Evolutionary conservation across 139 green algal species (phyloP), one percentile per base, ranked within the genome.

Genomic region (Coccomyxa sp.): DNA sequence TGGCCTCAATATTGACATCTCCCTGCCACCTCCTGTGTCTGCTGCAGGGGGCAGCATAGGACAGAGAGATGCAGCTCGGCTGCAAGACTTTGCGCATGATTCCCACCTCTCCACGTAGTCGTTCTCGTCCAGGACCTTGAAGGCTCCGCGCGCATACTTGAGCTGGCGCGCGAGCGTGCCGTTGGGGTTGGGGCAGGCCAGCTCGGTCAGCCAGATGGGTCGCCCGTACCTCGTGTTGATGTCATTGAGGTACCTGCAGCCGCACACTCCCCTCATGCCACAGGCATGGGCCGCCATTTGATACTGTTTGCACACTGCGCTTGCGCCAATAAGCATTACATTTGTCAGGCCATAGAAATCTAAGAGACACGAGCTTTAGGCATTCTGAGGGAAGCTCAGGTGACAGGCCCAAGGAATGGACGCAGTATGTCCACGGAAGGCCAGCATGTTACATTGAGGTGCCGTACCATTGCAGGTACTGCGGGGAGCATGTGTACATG

Each of bases 401-500:
- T n/a, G n/a, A n/a, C n/a, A n/a, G n/a, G n/a, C n/a, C n/a, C n/a
- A n/a, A n/a, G n/a, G n/a, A n/a, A n/a, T n/a, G n/a, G n/a, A n/a
- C n/a, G n/a, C n/a, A n/a, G n/a, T n/a, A n/a, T n/a, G n/a, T n/a
- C n/a, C n/a, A n/a, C n/a, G n/a, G n/a, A n/a, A n/a, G n/a, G n/a
- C n/a, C n/a, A n/a, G n/a, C n/a, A n/a, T n/a, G 50, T 31, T 7
- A 64, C 18, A 64, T 18, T 18, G 50, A 58, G 44, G 44, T 31
- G 50, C 24, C 64, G 64, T 36, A 37, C 64, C 64, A 71, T 36
- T 71, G 64, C 2, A 71, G 64, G 5, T 71, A 71, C 64, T 71
- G 64, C 18, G 64, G 29, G 41, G 68, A 76, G 78, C 78, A 82
- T 0, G 78, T 39, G 37, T 82, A 82, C 27, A 38, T 34, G 78